Base-by-base conservation (phyloP, 2,329 filamentous ascomycete genomes). In the Parastagonospora avenae region DNA sequence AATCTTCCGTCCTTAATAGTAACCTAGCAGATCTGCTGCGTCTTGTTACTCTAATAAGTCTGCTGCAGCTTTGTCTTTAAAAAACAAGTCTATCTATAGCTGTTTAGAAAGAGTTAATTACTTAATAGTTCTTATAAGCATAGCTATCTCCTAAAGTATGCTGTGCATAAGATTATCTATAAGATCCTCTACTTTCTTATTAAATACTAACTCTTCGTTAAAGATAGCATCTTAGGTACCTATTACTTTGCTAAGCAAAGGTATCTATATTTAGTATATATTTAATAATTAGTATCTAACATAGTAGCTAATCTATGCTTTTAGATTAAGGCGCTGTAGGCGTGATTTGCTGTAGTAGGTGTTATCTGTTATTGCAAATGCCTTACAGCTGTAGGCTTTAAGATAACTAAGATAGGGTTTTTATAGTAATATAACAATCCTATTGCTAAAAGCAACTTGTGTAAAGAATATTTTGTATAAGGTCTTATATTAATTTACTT, bases 351-450 rank as follows among this genome's bases (percentile, higher is more conserved):
- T n/a, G 24, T 15, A 24, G 19, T 36, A 30, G 14, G 37, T 51
- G 32, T 55, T 28, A 33, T 42, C 31, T 38, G 29, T 53, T 16
- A 46, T 43, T 30, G 24, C 28, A 29, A 53, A 59, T 5, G 42
- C 54, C 33, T 52, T 52, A 37, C 37, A 55, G 9, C 35, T 52
- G 50, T 52, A 55, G 39, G 24, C 48, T n/a, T n/a, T n/a, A n/a
- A n/a, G n/a, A n/a, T n/a, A n/a, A n/a, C n/a, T n/a, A n/a, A n/a
- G n/a, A n/a, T n/a, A n/a, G n/a, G n/a, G n/a, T n/a, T n/a, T n/a
- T n/a, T n/a, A n/a, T n/a, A n/a, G n/a, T n/a, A n/a, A n/a, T n/a
- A n/a, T n/a, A n/a, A n/a, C n/a, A n/a, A n/a, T n/a, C n/a, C n/a
- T n/a, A n/a, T n/a, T n/a, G n/a, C n/a, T n/a, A n/a, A n/a, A n/a